Evolutionary conservation across 176 grass and related monocot species (phyloP).

Genomic region (Leersia perrieri): DNA sequence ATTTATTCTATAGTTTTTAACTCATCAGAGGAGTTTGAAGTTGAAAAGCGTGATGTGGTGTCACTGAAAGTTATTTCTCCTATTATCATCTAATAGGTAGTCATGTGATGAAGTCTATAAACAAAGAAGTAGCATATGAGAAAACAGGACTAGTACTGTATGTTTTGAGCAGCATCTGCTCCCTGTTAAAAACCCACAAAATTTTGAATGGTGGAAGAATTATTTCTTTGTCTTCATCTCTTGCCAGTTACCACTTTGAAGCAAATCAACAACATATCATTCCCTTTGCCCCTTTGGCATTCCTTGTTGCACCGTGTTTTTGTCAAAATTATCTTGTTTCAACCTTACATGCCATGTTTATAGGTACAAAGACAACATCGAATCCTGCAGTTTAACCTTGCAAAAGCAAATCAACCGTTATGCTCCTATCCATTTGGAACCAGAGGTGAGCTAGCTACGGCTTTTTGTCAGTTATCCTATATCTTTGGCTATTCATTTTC

Average conservation of each 20-base stretch:
- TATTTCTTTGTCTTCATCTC: neutral
- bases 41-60: neutral
- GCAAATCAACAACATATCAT: constrained; percentile 8
- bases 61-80: neutral
- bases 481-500: constrained; percentile 22
- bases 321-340: constrained; percentile 3
- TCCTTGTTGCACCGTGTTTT: neutral
- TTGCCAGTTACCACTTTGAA: constrained; percentile 16
- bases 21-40: neutral
- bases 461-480: constrained; percentile 10
- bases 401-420: constrained; percentile 85
- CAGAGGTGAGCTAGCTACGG: constrained; percentile 41
- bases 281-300: neutral
- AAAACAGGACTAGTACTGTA: neutral
- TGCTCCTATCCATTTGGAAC: constrained; percentile 74
- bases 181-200: constrained; percentile 3
- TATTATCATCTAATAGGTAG: neutral
- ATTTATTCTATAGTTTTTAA: neutral
- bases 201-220: neutral
- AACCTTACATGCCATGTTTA: constrained; percentile 33
- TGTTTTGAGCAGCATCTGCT: neutral
- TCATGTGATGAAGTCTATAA: neutral
- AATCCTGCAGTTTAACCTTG: constrained; percentile 60
- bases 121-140: neutral
- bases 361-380: constrained; percentile 79